Percentiles rank a stretch among this genome's conserved stretches.
Conservation (phyloP, 371 early-diverging fungal species). For the Mortierella sp. region DNA sequence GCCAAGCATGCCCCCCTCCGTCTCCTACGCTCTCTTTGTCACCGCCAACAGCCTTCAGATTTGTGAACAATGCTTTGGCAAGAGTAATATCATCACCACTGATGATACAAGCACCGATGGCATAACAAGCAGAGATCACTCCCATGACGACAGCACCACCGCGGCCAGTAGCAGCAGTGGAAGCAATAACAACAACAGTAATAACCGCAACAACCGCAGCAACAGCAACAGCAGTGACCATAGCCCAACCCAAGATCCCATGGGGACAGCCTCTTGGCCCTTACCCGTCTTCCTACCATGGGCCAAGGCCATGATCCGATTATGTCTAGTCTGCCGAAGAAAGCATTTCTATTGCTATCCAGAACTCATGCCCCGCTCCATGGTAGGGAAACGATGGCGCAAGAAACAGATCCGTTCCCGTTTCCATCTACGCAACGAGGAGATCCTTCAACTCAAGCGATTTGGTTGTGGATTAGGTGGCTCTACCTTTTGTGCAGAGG, state of each 20-base stretch:
- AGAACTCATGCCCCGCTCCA: slow-evolving; percentile 1
- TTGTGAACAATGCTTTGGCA: slow-evolving; percentile 18
- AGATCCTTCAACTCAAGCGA: slow-evolving; percentile 8
- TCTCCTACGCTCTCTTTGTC: slow-evolving; percentile 9
- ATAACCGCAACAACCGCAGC: too few relatives aligned
- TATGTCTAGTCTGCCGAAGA: slow-evolving; percentile 9
- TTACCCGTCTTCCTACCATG: slow-evolving; percentile 8
- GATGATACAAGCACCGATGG: neutral
- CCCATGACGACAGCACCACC: neutral
- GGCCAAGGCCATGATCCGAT: slow-evolving; percentile 2
- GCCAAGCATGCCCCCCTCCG: neutral
- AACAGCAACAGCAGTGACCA: too few relatives aligned
- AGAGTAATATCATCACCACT: neutral
- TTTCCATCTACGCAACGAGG: slow-evolving; percentile 4
- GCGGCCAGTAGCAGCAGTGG: neutral
- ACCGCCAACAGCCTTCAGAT: slow-evolving; percentile 13
- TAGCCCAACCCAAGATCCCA: too few relatives aligned
- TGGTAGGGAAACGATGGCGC: slow-evolving; percentile 5
- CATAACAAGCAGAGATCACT: too few relatives aligned
- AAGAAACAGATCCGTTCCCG: neutral
- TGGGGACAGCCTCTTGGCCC: slow-evolving; percentile 4
- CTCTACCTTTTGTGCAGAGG: slow-evolving; percentile 7
- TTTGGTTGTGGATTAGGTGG: slow-evolving; percentile 5
- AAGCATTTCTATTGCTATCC: neutral
- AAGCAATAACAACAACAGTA: too few relatives aligned